Conservation (phyloP, 148 eudicot species). For the Pouteria glomerata region DNA sequence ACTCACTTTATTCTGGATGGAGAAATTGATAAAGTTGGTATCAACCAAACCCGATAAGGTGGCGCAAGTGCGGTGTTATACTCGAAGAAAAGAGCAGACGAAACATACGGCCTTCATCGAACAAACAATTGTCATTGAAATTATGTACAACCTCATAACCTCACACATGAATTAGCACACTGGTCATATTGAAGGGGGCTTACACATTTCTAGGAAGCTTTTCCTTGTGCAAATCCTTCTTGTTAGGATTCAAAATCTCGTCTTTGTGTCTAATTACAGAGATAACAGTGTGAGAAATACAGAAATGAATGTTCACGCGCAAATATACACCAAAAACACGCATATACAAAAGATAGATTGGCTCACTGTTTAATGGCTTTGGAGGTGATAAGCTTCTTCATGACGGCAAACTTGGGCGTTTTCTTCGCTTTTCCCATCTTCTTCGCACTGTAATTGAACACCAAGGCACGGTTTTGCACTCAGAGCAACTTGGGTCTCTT, state of each 20-base stretch:
- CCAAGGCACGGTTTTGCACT: too few species aligned
- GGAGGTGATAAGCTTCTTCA: constrained; percentile 74
- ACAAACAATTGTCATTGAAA: too few species aligned
- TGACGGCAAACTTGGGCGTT: constrained; percentile 85
- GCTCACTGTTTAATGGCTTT: constrained; percentile 79
- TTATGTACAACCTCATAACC: too few species aligned
- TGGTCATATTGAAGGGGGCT: constrained; percentile 5
- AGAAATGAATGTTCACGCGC: not conserved
- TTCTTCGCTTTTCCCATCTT: constrained; percentile 90
- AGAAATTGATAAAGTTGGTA: constrained; percentile 97
- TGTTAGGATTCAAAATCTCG: constrained; percentile 75
- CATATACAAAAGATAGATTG: too few species aligned
- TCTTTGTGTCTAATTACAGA: constrained; percentile 55
- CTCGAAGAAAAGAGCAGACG: constrained; percentile 86
- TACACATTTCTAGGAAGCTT: constrained; percentile 88
- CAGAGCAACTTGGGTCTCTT: too few species aligned
- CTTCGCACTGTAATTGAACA: too few species aligned
- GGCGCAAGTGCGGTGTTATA: constrained; percentile 89
- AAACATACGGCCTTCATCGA: constrained; percentile 84
- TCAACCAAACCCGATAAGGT: constrained; percentile 90
- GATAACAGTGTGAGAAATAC: not conserved
- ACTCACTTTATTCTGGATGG: constrained; percentile 92
- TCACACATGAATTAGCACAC: too few species aligned
- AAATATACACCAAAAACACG: not conserved
- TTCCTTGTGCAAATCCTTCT: constrained; percentile 66